Evolutionary conservation across 768 basidiomycete species (phyloP).

Genomic region (Boletus rubroflammeus): DNA sequence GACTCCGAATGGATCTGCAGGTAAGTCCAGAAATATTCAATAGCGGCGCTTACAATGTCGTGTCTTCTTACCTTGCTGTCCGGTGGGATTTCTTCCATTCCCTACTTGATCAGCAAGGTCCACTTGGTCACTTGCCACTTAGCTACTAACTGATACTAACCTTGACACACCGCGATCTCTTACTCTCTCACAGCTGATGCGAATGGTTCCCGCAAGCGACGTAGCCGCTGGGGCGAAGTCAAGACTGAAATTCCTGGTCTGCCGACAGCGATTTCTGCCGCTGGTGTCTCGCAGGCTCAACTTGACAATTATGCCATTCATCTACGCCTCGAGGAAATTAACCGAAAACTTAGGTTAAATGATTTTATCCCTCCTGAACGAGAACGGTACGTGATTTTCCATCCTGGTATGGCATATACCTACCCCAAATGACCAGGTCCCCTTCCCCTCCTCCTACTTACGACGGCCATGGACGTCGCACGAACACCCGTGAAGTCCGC

Average conservation of each 20-base stretch:
- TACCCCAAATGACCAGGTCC: slow-evolving; percentile 54
- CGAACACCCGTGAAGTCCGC: slow-evolving; percentile 97
- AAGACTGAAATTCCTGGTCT: slow-evolving; percentile 88
- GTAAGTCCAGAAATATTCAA: slow-evolving; percentile 56
- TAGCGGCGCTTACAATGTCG: slow-evolving; percentile 37
- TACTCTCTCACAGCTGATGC: slow-evolving; percentile 61
- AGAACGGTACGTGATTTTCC: slow-evolving; percentile 56
- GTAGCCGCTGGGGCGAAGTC: slow-evolving; percentile 96
- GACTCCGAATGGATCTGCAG: slow-evolving; percentile 63
- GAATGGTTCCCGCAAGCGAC: slow-evolving; percentile 88
- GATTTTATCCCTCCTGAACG: slow-evolving; percentile 95
- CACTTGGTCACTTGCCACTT: slow-evolving; percentile 34
- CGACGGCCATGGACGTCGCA: slow-evolving; percentile 94
- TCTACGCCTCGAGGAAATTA: slow-evolving; percentile 94
- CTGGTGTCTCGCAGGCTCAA: slow-evolving; percentile 92
- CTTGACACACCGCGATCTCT: slow-evolving; percentile 39
- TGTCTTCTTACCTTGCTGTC: slow-evolving; percentile 35
- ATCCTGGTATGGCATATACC: background rate
- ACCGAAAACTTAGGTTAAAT: slow-evolving; percentile 88
- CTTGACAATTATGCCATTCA: slow-evolving; percentile 98
- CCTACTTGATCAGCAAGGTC: slow-evolving; percentile 31
- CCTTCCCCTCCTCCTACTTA: slow-evolving; percentile 97
- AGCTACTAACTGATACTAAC: slow-evolving; percentile 55
- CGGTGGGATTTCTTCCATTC: slow-evolving; percentile 27
- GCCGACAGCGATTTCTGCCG: slow-evolving; percentile 90